Evolutionary conservation across 345 rosid species (phyloP).

Genomic region (Eutrema japonicum): DNA sequence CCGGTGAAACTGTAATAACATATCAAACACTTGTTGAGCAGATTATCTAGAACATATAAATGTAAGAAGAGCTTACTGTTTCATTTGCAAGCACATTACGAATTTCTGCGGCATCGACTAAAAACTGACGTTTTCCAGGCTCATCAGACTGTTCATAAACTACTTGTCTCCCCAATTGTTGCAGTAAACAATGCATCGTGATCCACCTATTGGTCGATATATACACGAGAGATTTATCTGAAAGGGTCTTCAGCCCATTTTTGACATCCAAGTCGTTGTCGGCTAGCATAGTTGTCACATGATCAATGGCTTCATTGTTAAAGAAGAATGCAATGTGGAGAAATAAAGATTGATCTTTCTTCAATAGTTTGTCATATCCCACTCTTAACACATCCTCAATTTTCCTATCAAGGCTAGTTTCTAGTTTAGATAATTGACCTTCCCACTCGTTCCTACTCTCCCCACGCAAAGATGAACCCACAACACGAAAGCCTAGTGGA

Average conservation of each 20-base stretch:
- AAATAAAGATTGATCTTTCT: slow-evolving; percentile 31
- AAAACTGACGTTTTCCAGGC: slow-evolving; percentile 35
- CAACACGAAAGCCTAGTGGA: slow-evolving; percentile 44
- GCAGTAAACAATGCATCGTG: slow-evolving; percentile 40
- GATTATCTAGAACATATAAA: neutral
- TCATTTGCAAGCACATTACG: slow-evolving; percentile 24
- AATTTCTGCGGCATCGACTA: slow-evolving; percentile 32
- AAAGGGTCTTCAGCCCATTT: slow-evolving; percentile 15
- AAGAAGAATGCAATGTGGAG: slow-evolving; percentile 47
- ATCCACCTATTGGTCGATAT: neutral
- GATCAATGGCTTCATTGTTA: neutral
- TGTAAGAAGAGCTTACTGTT: slow-evolving; percentile 18
- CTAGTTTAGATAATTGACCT: slow-evolving; percentile 8
- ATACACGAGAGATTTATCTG: slow-evolving; percentile 35
- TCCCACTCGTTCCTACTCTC: slow-evolving; percentile 29
- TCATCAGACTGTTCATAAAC: slow-evolving; percentile 25
- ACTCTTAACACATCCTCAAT: slow-evolving; percentile 19
- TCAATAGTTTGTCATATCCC: slow-evolving; percentile 41
- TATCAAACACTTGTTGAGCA: neutral
- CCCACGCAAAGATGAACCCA: slow-evolving; percentile 29
- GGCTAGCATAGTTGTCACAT: slow-evolving; percentile 7
- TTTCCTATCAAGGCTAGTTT: slow-evolving; percentile 24
- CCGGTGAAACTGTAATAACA: neutral
- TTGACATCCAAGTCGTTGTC: neutral
- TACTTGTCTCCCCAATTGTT: slow-evolving; percentile 36